Evolutionary conservation across 169 alveolate genomes (phyloP), one percentile per base, ranked within the genome.

Genomic region (Haemoproteus tartakovskyi): DNA sequence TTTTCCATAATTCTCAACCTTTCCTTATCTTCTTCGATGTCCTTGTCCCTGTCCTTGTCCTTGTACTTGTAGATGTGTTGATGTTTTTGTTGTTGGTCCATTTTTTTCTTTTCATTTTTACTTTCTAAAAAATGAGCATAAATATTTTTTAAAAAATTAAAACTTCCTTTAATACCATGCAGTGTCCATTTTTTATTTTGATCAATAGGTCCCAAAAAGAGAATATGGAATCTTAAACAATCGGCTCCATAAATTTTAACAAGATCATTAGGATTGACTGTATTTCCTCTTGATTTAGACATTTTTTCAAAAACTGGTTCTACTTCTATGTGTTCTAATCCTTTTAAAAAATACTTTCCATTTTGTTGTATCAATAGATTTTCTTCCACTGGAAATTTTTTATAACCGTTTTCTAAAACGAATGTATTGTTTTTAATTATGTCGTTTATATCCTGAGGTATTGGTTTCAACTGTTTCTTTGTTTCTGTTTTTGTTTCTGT

Each of bases 131-230:
- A 64, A 5, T 47, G 18, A 8, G 30, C 74, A 14, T 67, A 85
- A 12, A 87, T 70, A 18, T 59, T 62, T 18, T 19, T 47, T 18
- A 88, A 63, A 45, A 88, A 60, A 12, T 67, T 79, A 40, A 63
- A 63, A 16, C 85, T 83, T 33, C 93, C 93, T n/a, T 47, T 40
- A 21, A 88, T 67, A 38, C 90, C 92, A 18, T 67, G 37, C 9
- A 46, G 63, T 21, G 79, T 47, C 96, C 95, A 92, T 16, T 83
- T 79, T 45, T 87, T 87, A 59, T 88, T 89, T 18, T 85, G 74
- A 36, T 88, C 93, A 12, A 92, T 48, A 0, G 97, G 97, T 12
- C 96, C 97, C 47, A 90, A 85, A 79, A 93, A 92, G 82, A 93
- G 19, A 29, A 94, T 84, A 51, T 92, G 87, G 22, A 93, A 48